A percentile compares a stretch with the other conserved stretches of the same genome.
phyloP scores from a whole-genome alignment of 208 protist species.

The Trypanosoma grayi region DNA sequence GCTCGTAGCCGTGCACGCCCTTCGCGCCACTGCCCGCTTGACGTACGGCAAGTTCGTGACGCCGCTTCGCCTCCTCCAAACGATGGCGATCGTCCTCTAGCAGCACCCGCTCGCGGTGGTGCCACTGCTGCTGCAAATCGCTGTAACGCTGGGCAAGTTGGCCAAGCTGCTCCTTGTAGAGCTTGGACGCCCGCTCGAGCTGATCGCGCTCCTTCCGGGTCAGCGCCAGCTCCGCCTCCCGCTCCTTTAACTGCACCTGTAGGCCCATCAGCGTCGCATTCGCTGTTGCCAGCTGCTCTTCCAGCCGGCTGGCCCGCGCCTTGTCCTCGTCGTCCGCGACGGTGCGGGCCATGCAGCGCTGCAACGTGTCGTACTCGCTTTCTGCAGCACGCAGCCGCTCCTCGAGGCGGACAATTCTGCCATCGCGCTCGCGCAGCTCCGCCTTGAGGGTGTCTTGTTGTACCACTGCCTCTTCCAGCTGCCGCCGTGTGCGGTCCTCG shows the following conservation, averaged over 20 bases:
- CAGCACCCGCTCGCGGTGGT: slow-evolving; percentile 26
- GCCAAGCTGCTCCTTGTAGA: slow-evolving; percentile 39
- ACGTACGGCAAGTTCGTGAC: slow-evolving; percentile 6
- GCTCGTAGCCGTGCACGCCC: slow-evolving; percentile 13
- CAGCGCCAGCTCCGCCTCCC: slow-evolving; percentile 31
- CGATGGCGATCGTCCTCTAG: slow-evolving; percentile 23
- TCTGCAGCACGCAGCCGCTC: slow-evolving; percentile 45
- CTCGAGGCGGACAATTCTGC: slow-evolving; percentile 36
- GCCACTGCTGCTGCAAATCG: slow-evolving; percentile 35
- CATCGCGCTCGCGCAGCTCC: slow-evolving; percentile 59
- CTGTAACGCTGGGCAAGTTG: slow-evolving; percentile 40
- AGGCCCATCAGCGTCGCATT: slow-evolving; percentile 20
- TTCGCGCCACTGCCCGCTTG: neutral
- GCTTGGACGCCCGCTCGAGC: slow-evolving; percentile 27
- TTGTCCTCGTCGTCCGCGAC: slow-evolving; percentile 34
- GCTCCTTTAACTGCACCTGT: slow-evolving; percentile 32
- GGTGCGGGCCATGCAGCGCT: slow-evolving; percentile 33
- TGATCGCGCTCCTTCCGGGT: slow-evolving; percentile 33
- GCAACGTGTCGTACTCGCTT: slow-evolving; percentile 72
- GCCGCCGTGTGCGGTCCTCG: slow-evolving; percentile 53
- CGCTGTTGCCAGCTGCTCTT: slow-evolving; percentile 37
- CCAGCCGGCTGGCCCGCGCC: slow-evolving; percentile 29
- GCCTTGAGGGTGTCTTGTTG: slow-evolving; percentile 44
- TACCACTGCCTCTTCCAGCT: slow-evolving; percentile 47
- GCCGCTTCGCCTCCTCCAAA: slow-evolving; percentile 21